Evolutionary conservation across 257 asterid genomes (phyloP).

Genomic region (Scutellaria minor): DNA sequence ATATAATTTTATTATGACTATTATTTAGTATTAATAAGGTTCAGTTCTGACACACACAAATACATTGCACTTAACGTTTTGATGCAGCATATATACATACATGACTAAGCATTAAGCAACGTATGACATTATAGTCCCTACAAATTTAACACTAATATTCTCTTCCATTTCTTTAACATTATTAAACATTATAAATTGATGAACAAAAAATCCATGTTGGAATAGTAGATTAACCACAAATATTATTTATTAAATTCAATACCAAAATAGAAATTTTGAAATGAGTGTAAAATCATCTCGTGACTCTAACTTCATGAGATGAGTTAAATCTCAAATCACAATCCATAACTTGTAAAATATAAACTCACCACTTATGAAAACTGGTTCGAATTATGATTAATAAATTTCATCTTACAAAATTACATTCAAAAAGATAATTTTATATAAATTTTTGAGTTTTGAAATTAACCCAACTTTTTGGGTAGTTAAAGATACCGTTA

Average conservation of each 20-base stretch:
- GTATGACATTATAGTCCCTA: slow-evolving; percentile 7
- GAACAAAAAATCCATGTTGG: neutral
- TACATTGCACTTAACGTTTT: slow-evolving; percentile 38
- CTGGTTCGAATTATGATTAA: no score
- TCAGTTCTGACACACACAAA: slow-evolving; percentile 34
- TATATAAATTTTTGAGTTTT: no score
- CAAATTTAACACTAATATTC: slow-evolving; percentile 3
- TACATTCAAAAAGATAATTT: no score
- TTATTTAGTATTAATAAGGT: slow-evolving; percentile 16
- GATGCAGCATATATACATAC: slow-evolving; percentile 17
- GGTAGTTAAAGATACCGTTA: slow-evolving; percentile 43
- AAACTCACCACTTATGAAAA: no score
- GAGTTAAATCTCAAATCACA: no score
- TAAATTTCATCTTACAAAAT: no score
- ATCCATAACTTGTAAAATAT: no score
- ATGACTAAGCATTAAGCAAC: slow-evolving; percentile 11
- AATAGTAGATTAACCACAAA: neutral
- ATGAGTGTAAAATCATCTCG: no score
- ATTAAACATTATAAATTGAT: neutral
- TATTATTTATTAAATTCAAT: neutral
- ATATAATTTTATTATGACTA: neutral
- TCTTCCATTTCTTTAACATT: neutral
- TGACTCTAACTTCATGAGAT: no score
- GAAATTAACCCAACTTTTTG: no score
- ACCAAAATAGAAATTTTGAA: no score